Evolutionary conservation across 306 rosid genomes (phyloP).

Genomic region (Casuarina glauca): DNA sequence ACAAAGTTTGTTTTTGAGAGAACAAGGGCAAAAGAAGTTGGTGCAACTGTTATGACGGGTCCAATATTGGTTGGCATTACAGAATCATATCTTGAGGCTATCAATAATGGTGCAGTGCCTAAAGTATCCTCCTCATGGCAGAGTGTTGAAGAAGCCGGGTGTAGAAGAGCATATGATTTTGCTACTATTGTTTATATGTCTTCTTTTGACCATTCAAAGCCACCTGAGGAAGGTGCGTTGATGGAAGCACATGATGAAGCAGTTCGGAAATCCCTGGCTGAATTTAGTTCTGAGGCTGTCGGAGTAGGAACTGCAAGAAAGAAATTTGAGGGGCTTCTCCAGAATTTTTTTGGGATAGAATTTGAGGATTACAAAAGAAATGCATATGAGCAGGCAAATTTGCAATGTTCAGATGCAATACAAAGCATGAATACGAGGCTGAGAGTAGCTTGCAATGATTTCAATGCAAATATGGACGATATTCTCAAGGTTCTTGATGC

Average conservation of each 20-base stretch:
- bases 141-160: slow-evolving; percentile 97
- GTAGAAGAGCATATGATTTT: slow-evolving; percentile 80
- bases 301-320: slow-evolving; percentile 87
- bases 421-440: slow-evolving; percentile 90
- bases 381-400: slow-evolving; percentile 88
- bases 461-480: slow-evolving; percentile 71
- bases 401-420: slow-evolving; percentile 71
- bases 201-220: slow-evolving; percentile 69
- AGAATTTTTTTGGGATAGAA: slow-evolving; percentile 68
- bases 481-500: slow-evolving; percentile 90
- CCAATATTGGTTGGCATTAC: slow-evolving; percentile 85
- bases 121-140: slow-evolving; percentile 95
- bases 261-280: slow-evolving; percentile 69
- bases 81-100: slow-evolving; percentile 83
- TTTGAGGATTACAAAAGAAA: slow-evolving; percentile 86
- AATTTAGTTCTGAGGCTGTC: slow-evolving; percentile 73
- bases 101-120: slow-evolving; percentile 97
- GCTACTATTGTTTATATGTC: slow-evolving; percentile 78
- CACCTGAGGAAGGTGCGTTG: slow-evolving; percentile 86
- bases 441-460: slow-evolving; percentile 86
- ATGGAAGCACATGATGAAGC: slow-evolving; percentile 94
- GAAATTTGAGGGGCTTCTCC: slow-evolving; percentile 73
- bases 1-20: slow-evolving; percentile 87
- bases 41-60: slow-evolving; percentile 94
- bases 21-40: slow-evolving; percentile 95